phyloP scores from a whole-genome alignment of 805 yeast genomes.

The Naumovozyma dairenensis region DNA sequence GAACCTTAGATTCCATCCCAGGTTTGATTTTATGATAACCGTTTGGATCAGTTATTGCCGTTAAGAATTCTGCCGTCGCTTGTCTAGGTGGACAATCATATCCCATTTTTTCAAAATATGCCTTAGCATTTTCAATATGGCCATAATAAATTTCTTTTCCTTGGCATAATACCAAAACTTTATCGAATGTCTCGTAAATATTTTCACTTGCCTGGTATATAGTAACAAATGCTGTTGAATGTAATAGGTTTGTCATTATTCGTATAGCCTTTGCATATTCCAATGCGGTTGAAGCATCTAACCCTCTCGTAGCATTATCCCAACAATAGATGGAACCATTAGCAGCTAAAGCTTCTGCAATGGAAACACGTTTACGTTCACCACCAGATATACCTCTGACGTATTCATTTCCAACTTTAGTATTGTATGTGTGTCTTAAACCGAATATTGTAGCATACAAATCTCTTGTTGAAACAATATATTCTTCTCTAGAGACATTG shows the following conservation, averaged over 20 bases:
- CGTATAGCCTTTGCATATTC: slow-evolving; percentile 56
- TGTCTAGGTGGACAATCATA: slow-evolving; percentile 47
- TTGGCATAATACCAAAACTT: slow-evolving; percentile 40
- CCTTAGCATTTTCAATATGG: slow-evolving; percentile 37
- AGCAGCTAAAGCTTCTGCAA: slow-evolving; percentile 52
- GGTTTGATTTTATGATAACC: slow-evolving; percentile 31
- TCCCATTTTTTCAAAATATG: slow-evolving; percentile 48
- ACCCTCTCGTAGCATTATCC: slow-evolving; percentile 72
- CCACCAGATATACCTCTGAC: slow-evolving; percentile 71
- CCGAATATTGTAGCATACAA: slow-evolving; percentile 46
- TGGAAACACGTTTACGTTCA: slow-evolving; percentile 66
- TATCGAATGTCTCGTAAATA: slow-evolving; percentile 45
- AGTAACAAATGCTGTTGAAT: slow-evolving; percentile 47
- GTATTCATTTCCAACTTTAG: slow-evolving; percentile 57
- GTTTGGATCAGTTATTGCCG: slow-evolving; percentile 49
- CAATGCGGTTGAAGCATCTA: slow-evolving; percentile 62
- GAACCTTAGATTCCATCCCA: slow-evolving; percentile 44
- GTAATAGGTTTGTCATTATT: slow-evolving; percentile 40
- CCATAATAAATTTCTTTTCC: slow-evolving; percentile 54
- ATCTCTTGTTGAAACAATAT: slow-evolving; percentile 40
- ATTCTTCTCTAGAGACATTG: slow-evolving; percentile 39
- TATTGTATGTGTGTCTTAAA: slow-evolving; percentile 45
- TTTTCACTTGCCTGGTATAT: slow-evolving; percentile 51
- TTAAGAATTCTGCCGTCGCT: slow-evolving; percentile 52
- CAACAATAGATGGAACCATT: slow-evolving; percentile 51